A percentile compares a stretch with the other conserved stretches of the same genome.
These are phyloP conservation scores for Solioccasus polychromus DNA, from an alignment of 768 basidiomycete species.

Conservation along the genomic window DNA sequence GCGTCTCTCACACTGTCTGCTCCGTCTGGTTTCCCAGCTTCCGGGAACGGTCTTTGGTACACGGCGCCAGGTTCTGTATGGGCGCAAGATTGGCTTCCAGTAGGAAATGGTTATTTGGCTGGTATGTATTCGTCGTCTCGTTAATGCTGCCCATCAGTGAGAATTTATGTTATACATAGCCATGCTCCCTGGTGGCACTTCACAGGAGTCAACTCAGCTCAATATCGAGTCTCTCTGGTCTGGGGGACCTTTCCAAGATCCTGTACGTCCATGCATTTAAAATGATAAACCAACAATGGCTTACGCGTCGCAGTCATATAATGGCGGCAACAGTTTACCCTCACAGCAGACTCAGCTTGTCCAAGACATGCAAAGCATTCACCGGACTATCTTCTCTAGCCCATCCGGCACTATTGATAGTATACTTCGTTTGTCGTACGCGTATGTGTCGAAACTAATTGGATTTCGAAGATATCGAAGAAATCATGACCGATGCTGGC, in stretches of 20 bases:
- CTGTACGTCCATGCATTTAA: slow-evolving; percentile 36
- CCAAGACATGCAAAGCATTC: slow-evolving; percentile 48
- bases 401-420: slow-evolving; percentile 58
- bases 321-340: slow-evolving; percentile 63
- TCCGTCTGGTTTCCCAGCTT: slow-evolving; percentile 55
- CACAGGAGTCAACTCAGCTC: slow-evolving; percentile 58
- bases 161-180: slow-evolving; percentile 35
- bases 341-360: slow-evolving; percentile 44
- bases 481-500: slow-evolving; percentile 51
- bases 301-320: slow-evolving; percentile 43
- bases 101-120: slow-evolving; percentile 73
- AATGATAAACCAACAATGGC: neutral
- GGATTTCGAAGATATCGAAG: slow-evolving; percentile 44
- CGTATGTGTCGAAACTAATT: slow-evolving; percentile 1
- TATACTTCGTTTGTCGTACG: slow-evolving; percentile 20
- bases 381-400: slow-evolving; percentile 56
- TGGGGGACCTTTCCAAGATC: slow-evolving; percentile 68
- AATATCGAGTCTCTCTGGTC: slow-evolving; percentile 79
- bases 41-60: slow-evolving; percentile 80
- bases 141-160: neutral
- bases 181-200: slow-evolving; percentile 61
- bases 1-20: slow-evolving; percentile 15
- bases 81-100: slow-evolving; percentile 60
- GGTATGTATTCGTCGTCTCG: slow-evolving; percentile 35
- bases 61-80: slow-evolving; percentile 50